Evolutionary conservation across 371 early-diverging fungal genomes (phyloP).

Genomic region (Coemansia sp.): DNA sequence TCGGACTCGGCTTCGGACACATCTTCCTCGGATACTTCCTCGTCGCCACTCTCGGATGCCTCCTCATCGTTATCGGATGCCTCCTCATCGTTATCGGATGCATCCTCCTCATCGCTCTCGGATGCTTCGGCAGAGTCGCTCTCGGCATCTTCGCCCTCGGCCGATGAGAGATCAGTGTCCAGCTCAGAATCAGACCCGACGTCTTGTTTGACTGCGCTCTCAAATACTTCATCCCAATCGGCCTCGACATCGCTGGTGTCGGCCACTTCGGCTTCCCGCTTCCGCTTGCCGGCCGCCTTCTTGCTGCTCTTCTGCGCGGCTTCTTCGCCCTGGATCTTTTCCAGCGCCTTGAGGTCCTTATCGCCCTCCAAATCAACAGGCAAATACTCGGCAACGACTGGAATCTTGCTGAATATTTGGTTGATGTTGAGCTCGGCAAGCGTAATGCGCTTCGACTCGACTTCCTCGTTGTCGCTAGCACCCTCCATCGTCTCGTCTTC

Average conservation of each 20-base stretch:
- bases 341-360: constrained; percentile 55
- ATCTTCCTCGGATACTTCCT: constrained; percentile 9
- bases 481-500: constrained; percentile 10
- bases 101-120: too few relatives aligned
- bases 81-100: too few relatives aligned
- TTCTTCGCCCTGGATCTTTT: constrained; percentile 43
- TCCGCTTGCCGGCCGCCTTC: constrained; percentile 34
- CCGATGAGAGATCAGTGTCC: constrained; percentile 39
- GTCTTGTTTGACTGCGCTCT: constrained; percentile 75
- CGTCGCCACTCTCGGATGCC: constrained; percentile 1
- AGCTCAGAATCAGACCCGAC: constrained; percentile 54
- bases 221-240: constrained; percentile 91
- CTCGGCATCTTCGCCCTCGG: constrained; percentile 7
- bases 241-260: constrained; percentile 56
- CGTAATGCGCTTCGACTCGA: constrained; percentile 37
- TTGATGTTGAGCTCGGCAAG: constrained; percentile 62
- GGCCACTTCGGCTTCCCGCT: constrained; percentile 36
- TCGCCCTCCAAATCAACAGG: constrained; percentile 71
- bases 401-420: constrained; percentile 83
- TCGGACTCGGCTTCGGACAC: constrained; percentile 12
- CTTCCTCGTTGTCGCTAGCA: constrained; percentile 34
- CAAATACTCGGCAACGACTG: constrained; percentile 73
- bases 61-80: background rate
- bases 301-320: constrained; percentile 7
- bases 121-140: background rate